Percentiles rank a stretch among this genome's conserved stretches.
phyloP scores from a whole-genome alignment of 768 basidiomycete species.

The Pisolithus microcarpus region DNA sequence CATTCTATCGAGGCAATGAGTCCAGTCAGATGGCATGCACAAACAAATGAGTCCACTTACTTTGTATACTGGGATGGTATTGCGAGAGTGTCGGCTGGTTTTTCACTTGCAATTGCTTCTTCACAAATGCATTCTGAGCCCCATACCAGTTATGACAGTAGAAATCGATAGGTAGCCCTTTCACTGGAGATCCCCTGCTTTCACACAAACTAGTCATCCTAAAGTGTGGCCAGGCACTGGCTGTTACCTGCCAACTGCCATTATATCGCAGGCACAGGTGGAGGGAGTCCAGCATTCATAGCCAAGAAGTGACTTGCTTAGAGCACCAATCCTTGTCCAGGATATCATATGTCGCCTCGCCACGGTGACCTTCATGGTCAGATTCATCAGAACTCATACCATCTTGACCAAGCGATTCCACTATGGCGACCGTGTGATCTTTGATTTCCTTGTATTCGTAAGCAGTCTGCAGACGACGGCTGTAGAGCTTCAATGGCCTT shows the following conservation, averaged over 20 bases:
- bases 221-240: neutral
- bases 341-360: neutral
- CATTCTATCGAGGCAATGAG: no score
- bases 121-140: neutral
- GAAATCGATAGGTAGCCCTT: neutral
- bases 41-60: neutral
- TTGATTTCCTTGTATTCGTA: neutral
- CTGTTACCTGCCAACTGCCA: neutral
- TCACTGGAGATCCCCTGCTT: neutral
- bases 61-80: neutral
- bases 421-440: neutral
- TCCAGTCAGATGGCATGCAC: no score
- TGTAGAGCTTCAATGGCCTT: neutral
- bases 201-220: neutral
- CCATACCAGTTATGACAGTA: neutral
- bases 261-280: neutral
- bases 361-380: neutral
- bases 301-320: neutral
- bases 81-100: neutral
- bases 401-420: neutral
- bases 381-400: slow-evolving; percentile 3
- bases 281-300: neutral
- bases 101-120: neutral
- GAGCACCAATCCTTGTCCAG: neutral
- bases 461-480: neutral